phyloP scores from a whole-genome alignment of 2,329 filamentous ascomycete species.

The Nigrospora oryzae region DNA sequence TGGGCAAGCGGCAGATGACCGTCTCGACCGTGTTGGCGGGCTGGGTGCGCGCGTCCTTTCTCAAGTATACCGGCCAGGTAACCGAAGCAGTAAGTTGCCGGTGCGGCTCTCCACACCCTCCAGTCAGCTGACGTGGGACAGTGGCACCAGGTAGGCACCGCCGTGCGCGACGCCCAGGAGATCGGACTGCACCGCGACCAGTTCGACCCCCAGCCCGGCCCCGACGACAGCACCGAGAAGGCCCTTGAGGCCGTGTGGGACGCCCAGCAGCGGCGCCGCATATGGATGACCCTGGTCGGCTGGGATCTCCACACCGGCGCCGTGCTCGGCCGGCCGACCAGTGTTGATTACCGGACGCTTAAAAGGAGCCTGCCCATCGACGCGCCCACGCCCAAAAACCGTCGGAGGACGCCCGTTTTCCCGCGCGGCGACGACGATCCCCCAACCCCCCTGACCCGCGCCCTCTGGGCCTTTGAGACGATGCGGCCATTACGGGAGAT shows the following conservation, averaged over 20 bases:
- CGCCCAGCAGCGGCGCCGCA: constrained; percentile 43
- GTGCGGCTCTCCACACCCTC: background rate
- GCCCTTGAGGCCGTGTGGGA: constrained; percentile 49
- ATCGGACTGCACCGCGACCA: constrained; percentile 49
- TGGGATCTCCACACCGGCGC: constrained; percentile 48
- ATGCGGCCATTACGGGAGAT: constrained; percentile 43
- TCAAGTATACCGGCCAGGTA: constrained; percentile 51
- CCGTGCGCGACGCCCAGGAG: constrained; percentile 55
- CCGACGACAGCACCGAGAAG: constrained; percentile 34
- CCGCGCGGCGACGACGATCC: constrained; percentile 40
- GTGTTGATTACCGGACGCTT: constrained; percentile 39
- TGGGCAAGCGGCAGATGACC: constrained; percentile 49
- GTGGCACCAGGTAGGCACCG: constrained; percentile 48
- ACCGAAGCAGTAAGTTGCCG: constrained; percentile 40
- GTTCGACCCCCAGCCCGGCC: constrained; percentile 39
- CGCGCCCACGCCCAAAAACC: constrained; percentile 36
- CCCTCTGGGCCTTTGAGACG: constrained; percentile 41
- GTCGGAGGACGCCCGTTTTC: constrained; percentile 37
- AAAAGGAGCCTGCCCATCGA: constrained; percentile 45
- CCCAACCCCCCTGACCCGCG: constrained; percentile 47
- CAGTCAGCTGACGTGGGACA: constrained; percentile 12
- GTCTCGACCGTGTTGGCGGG: constrained; percentile 48
- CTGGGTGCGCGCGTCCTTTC: constrained; percentile 45
- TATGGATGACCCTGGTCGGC: constrained; percentile 45
- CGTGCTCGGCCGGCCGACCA: constrained; percentile 47